Evolutionary conservation across 2,329 filamentous ascomycete genomes (phyloP).

Genomic region (Waltergamsia citrina): DNA sequence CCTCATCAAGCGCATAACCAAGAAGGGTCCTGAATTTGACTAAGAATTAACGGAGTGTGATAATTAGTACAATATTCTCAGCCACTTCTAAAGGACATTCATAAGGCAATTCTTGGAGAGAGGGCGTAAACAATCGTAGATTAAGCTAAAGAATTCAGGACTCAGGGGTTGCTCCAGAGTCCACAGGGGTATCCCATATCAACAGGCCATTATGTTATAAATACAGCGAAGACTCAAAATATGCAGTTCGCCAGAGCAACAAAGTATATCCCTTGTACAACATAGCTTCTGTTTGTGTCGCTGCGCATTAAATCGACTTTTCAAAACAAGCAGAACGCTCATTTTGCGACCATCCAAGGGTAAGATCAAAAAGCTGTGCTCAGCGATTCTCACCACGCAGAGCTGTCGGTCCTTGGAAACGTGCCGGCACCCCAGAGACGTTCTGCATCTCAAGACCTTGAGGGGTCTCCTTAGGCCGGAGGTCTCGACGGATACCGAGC

Average conservation of each 20-base stretch:
- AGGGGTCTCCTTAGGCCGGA: conserved; percentile 35
- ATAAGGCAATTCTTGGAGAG: too few relatives aligned
- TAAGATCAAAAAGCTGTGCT: background rate
- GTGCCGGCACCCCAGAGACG: conserved; percentile 30
- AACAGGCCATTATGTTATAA: background rate
- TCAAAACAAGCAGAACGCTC: too few relatives aligned
- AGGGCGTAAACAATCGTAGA: too few relatives aligned
- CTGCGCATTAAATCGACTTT: too few relatives aligned
- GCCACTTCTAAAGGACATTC: background rate
- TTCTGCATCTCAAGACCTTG: conserved; percentile 66
- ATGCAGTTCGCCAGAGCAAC: too few relatives aligned
- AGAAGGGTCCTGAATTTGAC: too few relatives aligned
- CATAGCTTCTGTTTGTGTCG: too few relatives aligned
- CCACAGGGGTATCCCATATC: too few relatives aligned
- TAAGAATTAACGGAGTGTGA: background rate
- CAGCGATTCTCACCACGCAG: conserved; percentile 12
- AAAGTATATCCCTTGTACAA: too few relatives aligned
- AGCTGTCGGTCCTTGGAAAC: conserved; percentile 45
- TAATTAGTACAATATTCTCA: background rate
- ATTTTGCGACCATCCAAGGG: background rate
- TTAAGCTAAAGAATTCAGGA: too few relatives aligned
- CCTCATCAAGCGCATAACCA: background rate
- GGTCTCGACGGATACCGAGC: conserved; percentile 44
- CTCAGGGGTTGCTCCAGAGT: too few relatives aligned
- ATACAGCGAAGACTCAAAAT: too few relatives aligned